Base-by-base conservation (phyloP, 148 eudicot genomes). In the Beta vulgaris region DNA sequence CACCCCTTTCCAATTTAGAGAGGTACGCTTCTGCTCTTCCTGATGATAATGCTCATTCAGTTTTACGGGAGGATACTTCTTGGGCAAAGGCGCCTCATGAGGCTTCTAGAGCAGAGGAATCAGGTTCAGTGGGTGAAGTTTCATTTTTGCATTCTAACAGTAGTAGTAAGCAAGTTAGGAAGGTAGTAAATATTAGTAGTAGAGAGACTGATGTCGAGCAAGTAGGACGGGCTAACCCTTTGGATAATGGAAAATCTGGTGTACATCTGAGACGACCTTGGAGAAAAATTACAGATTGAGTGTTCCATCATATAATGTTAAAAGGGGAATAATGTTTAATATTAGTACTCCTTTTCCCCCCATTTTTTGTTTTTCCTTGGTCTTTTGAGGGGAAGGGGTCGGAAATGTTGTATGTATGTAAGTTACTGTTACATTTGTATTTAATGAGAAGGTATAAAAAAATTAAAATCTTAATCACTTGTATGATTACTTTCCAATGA, bases 111-210 rank as follows among this genome's bases (percentile, higher is more conserved):
- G 46, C 68, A 26, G 59, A 48, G 63, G 77, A 75, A 60, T 40
- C 57, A 23, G 63, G 49, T 32, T 61, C 72, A 39, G 71, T 39
- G 44, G 77, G 61, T n/a, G 74, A 76, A 34, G 82, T 58, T 53
- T 18, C 85, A 79, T 68, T 85, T 85, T 85, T 82, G 87, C 76
- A 79, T 49, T 77, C 85, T 82, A 83, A 82, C 81, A 72, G 72
- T 68, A 66, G 77, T 69, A 60, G 71, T 58, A 78, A 74, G 55
- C 78, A 81, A 73, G 73, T 40, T 81, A 84, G 85, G 81, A 85
- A 77, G 65, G 39, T 59, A 66, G 83, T 82, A 79, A 76, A 79
- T 82, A 81, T 65, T 84, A 84, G 84, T 71, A 48, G 81, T 79
- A 85, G 87, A 65, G 84, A 76, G 69, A 77, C 78, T 36, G 82